Base-by-base conservation (phyloP, 768 basidiomycete species). In the Galerina marginata region DNA sequence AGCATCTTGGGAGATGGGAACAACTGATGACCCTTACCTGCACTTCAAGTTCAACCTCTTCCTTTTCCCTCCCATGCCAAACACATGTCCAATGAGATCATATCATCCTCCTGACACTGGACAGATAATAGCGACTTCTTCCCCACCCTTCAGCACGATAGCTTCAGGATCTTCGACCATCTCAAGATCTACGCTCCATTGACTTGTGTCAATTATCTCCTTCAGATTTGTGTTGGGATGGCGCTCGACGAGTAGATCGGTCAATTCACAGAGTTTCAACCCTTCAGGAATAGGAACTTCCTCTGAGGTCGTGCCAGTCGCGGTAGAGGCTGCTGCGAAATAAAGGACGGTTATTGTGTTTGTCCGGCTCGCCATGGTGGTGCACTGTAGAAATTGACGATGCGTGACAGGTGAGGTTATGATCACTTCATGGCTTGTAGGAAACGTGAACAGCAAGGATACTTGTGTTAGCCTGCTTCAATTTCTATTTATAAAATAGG, bases 111-210 rank as follows among this genome's bases (percentile, higher is more conserved):
- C 92, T 54, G 90, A 91, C 0, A 93, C 91, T 9, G 90, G 92
- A 64, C 89, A 89, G 44, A 94, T 93, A 25, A 93, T 81, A 12
- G 87, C 91, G 7, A 93, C 84, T 66, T 91, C 88, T 71, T 93
- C 91, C 20, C 90, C 91, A 10, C 90, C 89, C 46, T 72, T 79
- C 47, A 94, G 71, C 11, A 75, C 58, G 16, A 84, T 74, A 0
- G 62, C 60, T n/a, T 77, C 74, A 2, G 81, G 81, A 60, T 87
- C 79, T 11, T 88, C 85, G 2, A 92, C 81, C 90, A 93, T 93
- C 74, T 91, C 90, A 54, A 82, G 88, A 67, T 93, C 77, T 11
- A 93, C 90, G 67, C 91, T 91, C 91, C 92, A 93, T 69, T 83
- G 83, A 64, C 87, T 88, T 36, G 78, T 74, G 48, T 80, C 71